Evolutionary conservation across 108 stramenopile species (phyloP), one percentile per base, ranked within the genome.

Genomic region (Nitzschia putrida): DNA sequence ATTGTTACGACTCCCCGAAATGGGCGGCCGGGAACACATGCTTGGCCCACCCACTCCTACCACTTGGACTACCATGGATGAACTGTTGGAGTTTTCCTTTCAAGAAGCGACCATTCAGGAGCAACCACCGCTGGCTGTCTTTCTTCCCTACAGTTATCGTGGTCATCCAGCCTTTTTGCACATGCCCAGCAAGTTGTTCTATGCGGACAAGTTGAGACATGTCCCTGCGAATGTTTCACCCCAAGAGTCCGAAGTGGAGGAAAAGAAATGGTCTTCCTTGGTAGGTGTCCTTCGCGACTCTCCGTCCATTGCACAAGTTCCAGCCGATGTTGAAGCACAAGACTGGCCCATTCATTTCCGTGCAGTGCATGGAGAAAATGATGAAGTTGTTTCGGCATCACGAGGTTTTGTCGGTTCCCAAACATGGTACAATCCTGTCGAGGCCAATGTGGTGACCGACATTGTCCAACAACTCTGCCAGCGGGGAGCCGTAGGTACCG

Each of bases 291-390:
- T 85, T 7, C 80, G 84, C 34, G 86, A 90, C 61, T 57, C 71
- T 34, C 54, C 79, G 26, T 72, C 88, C 0, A 38, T n/a, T 2
- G 60, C 70, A 24, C 70, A 68, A 16, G 39, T 44, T 44, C 65
- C 76, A 14, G 21, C 42, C 50, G 53, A 61, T 8, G 57, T 71
- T 11, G 75, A 80, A 61, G 76, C 79, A 66, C 47, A 52, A 7
- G 68, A 38, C 3, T 91, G 87, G 87, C 89, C 89, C 13, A 83
- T 91, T 21, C 83, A 86, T 53, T 91, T 88, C 60, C 74, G 75
- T 20, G 89, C 85, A 20, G 80, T 85, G 1, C 61, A 51, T 6
- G 47, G 47, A 16, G 87, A 85, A 9, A 66, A 64, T 26, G 87
- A 88, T 45, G 60, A 45, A 38, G 77, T 82, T 25, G 57, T 80